A percentile compares a stretch with the other conserved stretches of the same genome.
Evolutionary conservation across 257 asterid genomes (phyloP).

Genomic region (Ligustrum vulgare): DNA sequence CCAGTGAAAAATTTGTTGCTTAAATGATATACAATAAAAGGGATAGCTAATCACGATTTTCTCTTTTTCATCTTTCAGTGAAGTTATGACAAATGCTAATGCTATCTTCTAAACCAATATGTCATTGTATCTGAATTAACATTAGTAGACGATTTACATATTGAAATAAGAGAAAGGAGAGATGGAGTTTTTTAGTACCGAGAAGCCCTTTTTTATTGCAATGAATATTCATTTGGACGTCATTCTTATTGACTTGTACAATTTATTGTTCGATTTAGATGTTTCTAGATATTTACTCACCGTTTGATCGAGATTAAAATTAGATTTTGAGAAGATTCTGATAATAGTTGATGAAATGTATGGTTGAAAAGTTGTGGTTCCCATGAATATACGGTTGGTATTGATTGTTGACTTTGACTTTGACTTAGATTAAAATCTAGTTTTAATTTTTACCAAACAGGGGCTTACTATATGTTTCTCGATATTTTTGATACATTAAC

Average conservation of each 20-base stretch:
- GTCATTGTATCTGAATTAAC: neutral
- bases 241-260: neutral
- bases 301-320: no score
- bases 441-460: no score
- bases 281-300: neutral
- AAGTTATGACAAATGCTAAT: neutral
- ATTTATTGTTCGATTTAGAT: neutral
- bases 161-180: conserved; percentile 5
- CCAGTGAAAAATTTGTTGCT: neutral
- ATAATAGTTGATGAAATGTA: no score
- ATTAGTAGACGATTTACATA: neutral
- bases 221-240: conserved; percentile 3
- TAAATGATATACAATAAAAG: neutral
- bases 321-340: no score
- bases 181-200: conserved; percentile 4
- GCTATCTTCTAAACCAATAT: neutral
- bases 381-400: no score
- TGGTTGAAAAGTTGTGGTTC: no score
- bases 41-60: neutral
- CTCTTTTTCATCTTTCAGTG: neutral
- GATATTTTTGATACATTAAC: conserved; percentile 7
- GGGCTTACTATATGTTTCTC: neutral
- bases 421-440: no score
- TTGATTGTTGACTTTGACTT: no score
- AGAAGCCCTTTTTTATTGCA: neutral